phyloP scores from a whole-genome alignment of 2,329 filamentous ascomycete genomes.

The Aspergillus tubingensis region DNA sequence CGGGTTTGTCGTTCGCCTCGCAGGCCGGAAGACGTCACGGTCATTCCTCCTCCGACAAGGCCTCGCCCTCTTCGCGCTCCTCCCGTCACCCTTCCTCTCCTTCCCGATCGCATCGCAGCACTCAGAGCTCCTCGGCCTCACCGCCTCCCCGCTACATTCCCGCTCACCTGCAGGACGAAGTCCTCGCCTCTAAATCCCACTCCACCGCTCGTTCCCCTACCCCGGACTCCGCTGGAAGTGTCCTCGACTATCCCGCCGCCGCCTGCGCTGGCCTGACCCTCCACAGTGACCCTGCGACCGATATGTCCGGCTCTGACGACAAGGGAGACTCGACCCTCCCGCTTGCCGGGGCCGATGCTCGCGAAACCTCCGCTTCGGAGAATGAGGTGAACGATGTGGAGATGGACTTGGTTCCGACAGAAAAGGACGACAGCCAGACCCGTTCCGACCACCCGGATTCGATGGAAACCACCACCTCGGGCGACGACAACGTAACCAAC shows the following conservation, averaged over 20 bases:
- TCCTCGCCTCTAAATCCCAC: constrained; percentile 38
- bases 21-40: constrained; percentile 41
- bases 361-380: constrained; percentile 35
- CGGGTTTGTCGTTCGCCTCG: constrained; percentile 32
- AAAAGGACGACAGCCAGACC: constrained; percentile 21
- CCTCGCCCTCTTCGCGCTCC: constrained; percentile 21
- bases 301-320: constrained; percentile 45
- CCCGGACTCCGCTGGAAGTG: constrained; percentile 29
- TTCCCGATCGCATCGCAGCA: constrained; percentile 27
- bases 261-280: constrained; percentile 56
- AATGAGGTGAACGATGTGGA: constrained; percentile 21
- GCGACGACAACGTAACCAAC: constrained; percentile 27
- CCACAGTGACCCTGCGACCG: constrained; percentile 46
- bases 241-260: constrained; percentile 50
- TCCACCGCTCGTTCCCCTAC: constrained; percentile 39
- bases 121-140: constrained; percentile 31
- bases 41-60: constrained; percentile 26
- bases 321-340: constrained; percentile 26
- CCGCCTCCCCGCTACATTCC: constrained; percentile 53
- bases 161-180: constrained; percentile 58
- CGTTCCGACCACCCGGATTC: constrained; percentile 38
- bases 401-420: constrained; percentile 24
- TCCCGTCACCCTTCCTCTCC: constrained; percentile 24
- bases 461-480: constrained; percentile 46
- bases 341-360: constrained; percentile 27